Percentiles rank a stretch among this genome's conserved stretches.
These are phyloP conservation scores for Hypericum androsaemum DNA, from an alignment of 345 rosid species.

Conservation along the genomic window DNA sequence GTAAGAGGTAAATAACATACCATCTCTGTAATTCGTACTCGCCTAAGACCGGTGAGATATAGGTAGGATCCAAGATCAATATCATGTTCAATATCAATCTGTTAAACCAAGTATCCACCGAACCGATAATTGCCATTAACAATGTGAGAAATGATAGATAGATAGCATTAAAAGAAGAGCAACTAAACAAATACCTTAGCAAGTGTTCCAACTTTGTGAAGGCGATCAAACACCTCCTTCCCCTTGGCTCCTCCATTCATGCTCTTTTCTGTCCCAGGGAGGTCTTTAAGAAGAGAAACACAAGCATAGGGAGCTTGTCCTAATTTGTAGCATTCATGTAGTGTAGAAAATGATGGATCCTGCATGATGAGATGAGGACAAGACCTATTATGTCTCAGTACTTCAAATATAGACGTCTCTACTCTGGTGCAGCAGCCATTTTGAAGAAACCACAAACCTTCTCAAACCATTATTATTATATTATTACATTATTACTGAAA, in stretches of 20 bases:
- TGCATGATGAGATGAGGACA: constrained; percentile 16
- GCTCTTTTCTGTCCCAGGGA: constrained; percentile 59
- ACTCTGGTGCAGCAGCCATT: neutral
- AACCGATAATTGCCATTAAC: constrained; percentile 2
- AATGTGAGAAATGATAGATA: neutral
- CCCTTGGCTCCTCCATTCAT: constrained; percentile 63
- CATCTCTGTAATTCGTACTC: constrained; percentile 89
- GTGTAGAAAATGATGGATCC: too few species aligned
- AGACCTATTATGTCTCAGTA: neutral
- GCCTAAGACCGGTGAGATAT: constrained; percentile 83
- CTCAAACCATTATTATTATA: neutral
- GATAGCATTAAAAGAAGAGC: constrained; percentile 6
- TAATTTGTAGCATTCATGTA: too few species aligned
- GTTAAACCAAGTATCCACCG: too few species aligned
- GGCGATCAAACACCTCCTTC: constrained; percentile 65
- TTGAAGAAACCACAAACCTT: neutral
- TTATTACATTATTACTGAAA: neutral
- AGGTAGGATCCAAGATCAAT: constrained; percentile 89
- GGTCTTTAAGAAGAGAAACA: constrained; percentile 92
- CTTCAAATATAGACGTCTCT: too few species aligned
- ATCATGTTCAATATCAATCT: constrained; percentile 57
- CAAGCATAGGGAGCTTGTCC: too few species aligned
- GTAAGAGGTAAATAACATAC: constrained; percentile 48
- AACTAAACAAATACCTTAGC: too few species aligned
- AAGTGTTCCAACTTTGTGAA: too few species aligned